Evolutionary conservation across 345 rosid species (phyloP).

Genomic region (Firmiana major): DNA sequence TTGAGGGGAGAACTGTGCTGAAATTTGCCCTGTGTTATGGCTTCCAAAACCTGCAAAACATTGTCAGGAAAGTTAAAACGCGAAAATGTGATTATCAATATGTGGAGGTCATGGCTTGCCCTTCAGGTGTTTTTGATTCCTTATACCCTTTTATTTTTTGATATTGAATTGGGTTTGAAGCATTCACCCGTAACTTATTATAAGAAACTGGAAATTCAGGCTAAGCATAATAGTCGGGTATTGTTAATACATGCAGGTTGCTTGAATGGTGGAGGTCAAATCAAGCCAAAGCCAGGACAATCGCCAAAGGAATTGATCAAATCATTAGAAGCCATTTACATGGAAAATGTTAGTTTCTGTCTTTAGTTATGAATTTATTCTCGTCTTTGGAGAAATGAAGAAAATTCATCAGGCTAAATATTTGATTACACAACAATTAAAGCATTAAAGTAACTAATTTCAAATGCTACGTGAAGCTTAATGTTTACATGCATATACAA

Average conservation of each 20-base stretch:
- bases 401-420: background rate
- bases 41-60: slow-evolving; percentile 87
- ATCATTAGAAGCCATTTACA: slow-evolving; percentile 56
- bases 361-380: background rate
- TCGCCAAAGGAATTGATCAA: slow-evolving; percentile 73
- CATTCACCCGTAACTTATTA: background rate
- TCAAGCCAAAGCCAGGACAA: slow-evolving; percentile 81
- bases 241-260: slow-evolving; percentile 50
- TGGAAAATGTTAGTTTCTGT: slow-evolving; percentile 59
- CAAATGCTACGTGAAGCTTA: background rate
- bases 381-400: background rate
- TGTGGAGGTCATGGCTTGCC: slow-evolving; percentile 99
- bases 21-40: slow-evolving; percentile 91
- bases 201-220: background rate
- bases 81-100: slow-evolving; percentile 79
- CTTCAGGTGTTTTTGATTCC: slow-evolving; percentile 59
- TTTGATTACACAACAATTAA: background rate
- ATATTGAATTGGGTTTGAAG: background rate
- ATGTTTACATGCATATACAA: background rate
- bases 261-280: slow-evolving; percentile 93
- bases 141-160: background rate
- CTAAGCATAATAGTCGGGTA: background rate
- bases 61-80: slow-evolving; percentile 76
- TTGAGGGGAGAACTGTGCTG: slow-evolving; percentile 69
- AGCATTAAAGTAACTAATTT: background rate